These are phyloP conservation scores for Taphrina flavorubra DNA, from an alignment of 1,139 yeast genomes.

Conservation along the genomic window DNA sequence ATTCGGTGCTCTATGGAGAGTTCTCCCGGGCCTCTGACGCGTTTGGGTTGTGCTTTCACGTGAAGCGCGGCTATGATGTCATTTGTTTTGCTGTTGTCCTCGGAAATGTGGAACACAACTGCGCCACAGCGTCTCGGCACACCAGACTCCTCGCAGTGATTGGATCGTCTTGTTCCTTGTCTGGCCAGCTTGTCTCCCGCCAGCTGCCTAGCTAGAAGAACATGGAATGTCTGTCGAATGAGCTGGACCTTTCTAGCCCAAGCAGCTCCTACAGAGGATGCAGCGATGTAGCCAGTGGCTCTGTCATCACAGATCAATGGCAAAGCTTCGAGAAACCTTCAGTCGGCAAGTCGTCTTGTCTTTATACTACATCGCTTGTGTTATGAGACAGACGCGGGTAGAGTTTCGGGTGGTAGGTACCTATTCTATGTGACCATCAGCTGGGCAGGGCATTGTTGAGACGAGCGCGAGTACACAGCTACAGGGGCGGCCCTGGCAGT, in stretches of 20 bases:
- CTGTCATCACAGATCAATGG: too few species aligned
- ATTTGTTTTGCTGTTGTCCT: not conserved
- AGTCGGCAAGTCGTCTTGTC: too few species aligned
- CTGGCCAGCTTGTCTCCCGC: slow-evolving; percentile 7
- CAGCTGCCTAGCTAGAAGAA: not conserved
- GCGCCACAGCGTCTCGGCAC: slow-evolving; percentile 23
- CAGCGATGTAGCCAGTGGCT: too few species aligned
- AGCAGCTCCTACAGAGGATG: not conserved
- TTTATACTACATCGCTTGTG: too few species aligned
- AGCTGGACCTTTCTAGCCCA: not conserved
- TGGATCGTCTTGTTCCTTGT: slow-evolving; percentile 7
- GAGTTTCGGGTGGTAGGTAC: too few species aligned
- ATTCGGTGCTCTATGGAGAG: slow-evolving; percentile 6
- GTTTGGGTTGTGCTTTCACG: slow-evolving; percentile 16
- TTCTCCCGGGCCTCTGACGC: slow-evolving; percentile 22
- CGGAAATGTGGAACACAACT: slow-evolving; percentile 2
- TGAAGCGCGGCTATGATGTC: slow-evolving; percentile 22
- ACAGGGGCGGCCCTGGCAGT: too few species aligned
- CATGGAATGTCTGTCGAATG: not conserved
- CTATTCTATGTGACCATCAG: too few species aligned
- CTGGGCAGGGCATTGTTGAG: not conserved
- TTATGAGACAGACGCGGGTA: too few species aligned
- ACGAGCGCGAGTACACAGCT: too few species aligned
- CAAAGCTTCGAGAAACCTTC: too few species aligned
- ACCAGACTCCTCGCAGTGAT: not conserved